Evolutionary conservation across 257 asterid genomes (phyloP).

Genomic region (Rhazya stricta): DNA sequence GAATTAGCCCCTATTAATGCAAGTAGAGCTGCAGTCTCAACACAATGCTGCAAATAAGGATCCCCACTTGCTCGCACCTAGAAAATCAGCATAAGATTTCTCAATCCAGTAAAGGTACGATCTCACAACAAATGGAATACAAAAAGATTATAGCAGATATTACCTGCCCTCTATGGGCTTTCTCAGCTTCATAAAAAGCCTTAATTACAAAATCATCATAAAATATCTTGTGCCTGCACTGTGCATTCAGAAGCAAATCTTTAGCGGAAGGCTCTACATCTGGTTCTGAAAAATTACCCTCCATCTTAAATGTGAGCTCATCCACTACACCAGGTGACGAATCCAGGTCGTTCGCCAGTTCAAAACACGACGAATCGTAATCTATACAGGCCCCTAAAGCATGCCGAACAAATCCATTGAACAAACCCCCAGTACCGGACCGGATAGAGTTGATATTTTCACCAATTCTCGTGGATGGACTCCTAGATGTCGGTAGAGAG

Average conservation of each 20-base stretch:
- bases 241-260: constrained; percentile 68
- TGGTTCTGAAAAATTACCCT: constrained; percentile 44
- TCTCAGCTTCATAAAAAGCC: constrained; percentile 83
- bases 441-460: constrained; percentile 47
- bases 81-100: constrained; percentile 20
- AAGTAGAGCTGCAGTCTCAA: constrained; percentile 78
- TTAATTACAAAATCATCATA: constrained; percentile 66
- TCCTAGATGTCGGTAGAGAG: constrained; percentile 36
- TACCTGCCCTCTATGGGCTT: constrained; percentile 83
- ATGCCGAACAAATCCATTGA: constrained; percentile 62
- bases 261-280: constrained; percentile 55
- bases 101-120: not conserved
- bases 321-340: constrained; percentile 36
- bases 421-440: constrained; percentile 50
- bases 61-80: constrained; percentile 90
- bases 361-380: constrained; percentile 44
- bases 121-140: not conserved
- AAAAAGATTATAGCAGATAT: not conserved
- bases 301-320: constrained; percentile 85
- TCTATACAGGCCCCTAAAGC: constrained; percentile 74
- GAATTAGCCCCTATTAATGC: constrained; percentile 79
- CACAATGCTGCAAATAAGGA: constrained; percentile 93
- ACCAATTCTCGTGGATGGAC: constrained; percentile 48
- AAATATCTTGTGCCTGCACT: constrained; percentile 59
- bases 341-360: constrained; percentile 29